Conservation (phyloP, 2,329 filamentous ascomycete species). For the Cladobotryum protrusum region DNA sequence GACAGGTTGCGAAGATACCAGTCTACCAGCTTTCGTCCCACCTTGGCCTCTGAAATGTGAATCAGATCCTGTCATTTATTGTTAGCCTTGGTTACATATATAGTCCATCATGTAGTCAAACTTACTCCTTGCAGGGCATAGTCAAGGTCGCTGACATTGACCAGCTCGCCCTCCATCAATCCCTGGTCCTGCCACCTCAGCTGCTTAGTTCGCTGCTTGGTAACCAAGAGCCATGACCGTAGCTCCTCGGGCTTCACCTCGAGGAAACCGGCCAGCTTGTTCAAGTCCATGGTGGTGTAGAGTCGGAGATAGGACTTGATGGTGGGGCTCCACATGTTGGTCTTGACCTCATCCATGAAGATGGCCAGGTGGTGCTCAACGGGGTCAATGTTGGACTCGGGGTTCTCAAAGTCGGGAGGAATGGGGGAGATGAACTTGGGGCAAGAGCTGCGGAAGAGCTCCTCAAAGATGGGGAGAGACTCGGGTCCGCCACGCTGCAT, state of each 20-base stretch:
- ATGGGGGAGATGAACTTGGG: constrained; percentile 99
- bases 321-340: constrained; percentile 95
- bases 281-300: constrained; percentile 98
- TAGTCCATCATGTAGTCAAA: constrained; percentile 26
- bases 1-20: constrained; percentile 98
- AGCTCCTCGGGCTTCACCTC: constrained; percentile 96
- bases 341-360: constrained; percentile 99
- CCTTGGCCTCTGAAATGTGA: constrained; percentile 98
- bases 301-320: constrained; percentile 98
- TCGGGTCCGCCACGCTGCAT: constrained; percentile 95
- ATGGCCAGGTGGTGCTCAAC: constrained; percentile 94
- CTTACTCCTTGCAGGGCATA: constrained; percentile 91
- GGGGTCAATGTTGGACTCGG: constrained; percentile 90
- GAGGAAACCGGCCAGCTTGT: constrained; percentile 95
- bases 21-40: constrained; percentile 92
- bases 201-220: constrained; percentile 98
- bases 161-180: constrained; percentile 83
- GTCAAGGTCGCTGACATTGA: constrained; percentile 92
- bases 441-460: constrained; percentile 95
- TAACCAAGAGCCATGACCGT: constrained; percentile 87
- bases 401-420: constrained; percentile 95
- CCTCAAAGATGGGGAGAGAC: constrained; percentile 92
- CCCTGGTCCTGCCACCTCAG: constrained; percentile 85
- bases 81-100: constrained; percentile 18
- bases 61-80: constrained; percentile 67